Conservation (phyloP, 2,329 filamentous ascomycete species). For the Penicillium griseofulvum region DNA sequence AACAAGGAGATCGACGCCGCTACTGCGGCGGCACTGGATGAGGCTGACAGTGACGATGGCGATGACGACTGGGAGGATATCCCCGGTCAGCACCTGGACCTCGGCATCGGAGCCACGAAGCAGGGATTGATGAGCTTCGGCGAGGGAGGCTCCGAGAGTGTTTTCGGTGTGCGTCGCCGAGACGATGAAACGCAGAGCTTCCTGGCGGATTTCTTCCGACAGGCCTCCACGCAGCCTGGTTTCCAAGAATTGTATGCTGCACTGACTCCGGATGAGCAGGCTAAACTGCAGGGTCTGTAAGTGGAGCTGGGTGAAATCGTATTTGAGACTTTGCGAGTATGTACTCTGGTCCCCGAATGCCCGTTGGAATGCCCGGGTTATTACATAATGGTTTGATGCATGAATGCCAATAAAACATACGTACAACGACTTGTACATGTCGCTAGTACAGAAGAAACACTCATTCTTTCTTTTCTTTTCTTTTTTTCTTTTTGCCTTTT, state of each 20-base stretch:
- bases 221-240: conserved; percentile 51
- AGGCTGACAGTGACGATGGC: conserved; percentile 64
- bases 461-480: neutral
- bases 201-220: conserved; percentile 74
- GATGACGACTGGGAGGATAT: conserved; percentile 91
- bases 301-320: neutral
- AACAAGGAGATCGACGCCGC: conserved; percentile 53
- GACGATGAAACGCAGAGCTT: conserved; percentile 91
- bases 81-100: conserved; percentile 69
- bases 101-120: conserved; percentile 67
- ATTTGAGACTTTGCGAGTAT: neutral
- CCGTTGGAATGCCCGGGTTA: neutral
- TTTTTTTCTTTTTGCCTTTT: neutral
- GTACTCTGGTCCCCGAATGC: neutral
- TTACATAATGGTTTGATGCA: conserved; percentile 2
- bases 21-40: conserved; percentile 57
- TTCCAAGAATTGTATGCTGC: conserved; percentile 56
- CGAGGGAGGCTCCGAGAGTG: conserved; percentile 50
- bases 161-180: conserved; percentile 58
- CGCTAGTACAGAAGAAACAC: neutral
- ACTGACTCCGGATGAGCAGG: conserved; percentile 53
- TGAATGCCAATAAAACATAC: conserved; percentile 4
- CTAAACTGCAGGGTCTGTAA: conserved; percentile 37
- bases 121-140: conserved; percentile 77
- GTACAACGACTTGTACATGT: neutral